Evolutionary conservation across 2,329 filamentous ascomycete genomes (phyloP).

Genomic region (Penicillium sp.): DNA sequence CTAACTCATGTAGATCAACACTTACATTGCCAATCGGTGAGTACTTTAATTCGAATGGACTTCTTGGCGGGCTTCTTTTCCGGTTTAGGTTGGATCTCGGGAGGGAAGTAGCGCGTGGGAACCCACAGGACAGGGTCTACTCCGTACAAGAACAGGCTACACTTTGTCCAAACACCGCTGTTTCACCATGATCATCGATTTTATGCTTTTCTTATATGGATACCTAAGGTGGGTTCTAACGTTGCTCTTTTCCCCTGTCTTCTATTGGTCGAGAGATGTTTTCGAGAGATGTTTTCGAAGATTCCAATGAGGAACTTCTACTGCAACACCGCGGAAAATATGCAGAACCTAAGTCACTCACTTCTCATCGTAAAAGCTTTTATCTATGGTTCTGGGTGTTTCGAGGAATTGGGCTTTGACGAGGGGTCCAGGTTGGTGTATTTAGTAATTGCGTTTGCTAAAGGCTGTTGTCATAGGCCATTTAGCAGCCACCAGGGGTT

Average conservation of each 20-base stretch:
- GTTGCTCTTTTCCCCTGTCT: not conserved
- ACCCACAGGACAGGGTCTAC: not conserved
- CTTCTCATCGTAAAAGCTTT: too few species aligned
- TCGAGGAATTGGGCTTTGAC: too few species aligned
- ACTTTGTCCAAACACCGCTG: not conserved
- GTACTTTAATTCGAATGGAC: not conserved
- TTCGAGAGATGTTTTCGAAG: not conserved
- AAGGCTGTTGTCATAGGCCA: too few species aligned
- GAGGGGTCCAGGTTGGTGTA: too few species aligned
- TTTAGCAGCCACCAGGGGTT: too few species aligned
- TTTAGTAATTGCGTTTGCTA: too few species aligned
- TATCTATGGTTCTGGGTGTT: too few species aligned
- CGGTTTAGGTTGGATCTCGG: not conserved
- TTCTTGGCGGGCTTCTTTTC: not conserved
- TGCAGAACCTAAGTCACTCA: too few species aligned
- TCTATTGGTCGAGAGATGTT: not conserved
- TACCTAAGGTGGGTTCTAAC: not conserved
- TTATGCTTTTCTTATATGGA: not conserved
- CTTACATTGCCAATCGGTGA: not conserved
- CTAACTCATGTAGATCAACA: not conserved
- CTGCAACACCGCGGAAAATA: too few species aligned
- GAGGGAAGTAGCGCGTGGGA: not conserved
- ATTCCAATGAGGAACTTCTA: too few species aligned
- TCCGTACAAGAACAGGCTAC: too few species aligned
- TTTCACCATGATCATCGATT: not conserved